These are phyloP conservation scores for Baudoinia panamericana DNA, from an alignment of 495 filamentous ascomycete genomes.

Conservation along the genomic window DNA sequence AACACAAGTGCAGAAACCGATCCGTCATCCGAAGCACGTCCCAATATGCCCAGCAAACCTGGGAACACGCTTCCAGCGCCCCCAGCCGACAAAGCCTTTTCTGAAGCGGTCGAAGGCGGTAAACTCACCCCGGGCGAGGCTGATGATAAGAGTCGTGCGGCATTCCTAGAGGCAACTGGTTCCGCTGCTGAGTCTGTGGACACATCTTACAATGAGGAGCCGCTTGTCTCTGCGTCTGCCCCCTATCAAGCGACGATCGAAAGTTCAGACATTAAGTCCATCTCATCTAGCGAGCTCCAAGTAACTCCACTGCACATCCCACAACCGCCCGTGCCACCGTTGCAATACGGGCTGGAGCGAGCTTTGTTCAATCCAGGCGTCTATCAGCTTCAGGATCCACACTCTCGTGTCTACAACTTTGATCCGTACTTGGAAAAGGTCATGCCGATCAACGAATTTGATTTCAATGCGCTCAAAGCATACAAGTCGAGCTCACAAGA, in stretches of 20 bases:
- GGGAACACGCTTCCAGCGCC: no score
- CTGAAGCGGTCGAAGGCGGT: no score
- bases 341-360: slow-evolving; percentile 72
- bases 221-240: background rate
- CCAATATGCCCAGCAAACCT: no score
- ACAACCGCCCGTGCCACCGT: slow-evolving; percentile 49
- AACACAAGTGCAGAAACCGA: no score
- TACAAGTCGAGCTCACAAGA: slow-evolving; percentile 89
- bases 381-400: slow-evolving; percentile 78
- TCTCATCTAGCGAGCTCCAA: slow-evolving; percentile 2
- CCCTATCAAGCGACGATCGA: background rate
- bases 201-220: no score
- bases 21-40: no score
- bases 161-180: no score
- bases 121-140: no score
- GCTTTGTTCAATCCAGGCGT: slow-evolving; percentile 93
- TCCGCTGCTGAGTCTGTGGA: no score
- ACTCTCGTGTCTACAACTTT: slow-evolving; percentile 85
- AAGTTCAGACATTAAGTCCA: background rate
- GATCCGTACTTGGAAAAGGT: slow-evolving; percentile 84
- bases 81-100: no score
- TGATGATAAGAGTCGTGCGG: no score
- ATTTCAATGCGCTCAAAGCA: slow-evolving; percentile 68
- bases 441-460: slow-evolving; percentile 84
- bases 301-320: slow-evolving; percentile 33